A percentile compares a stretch with the other conserved stretches of the same genome.
phyloP scores from a whole-genome alignment of 163 green algal species.

The Coccomyxa subellipsoidea region DNA sequence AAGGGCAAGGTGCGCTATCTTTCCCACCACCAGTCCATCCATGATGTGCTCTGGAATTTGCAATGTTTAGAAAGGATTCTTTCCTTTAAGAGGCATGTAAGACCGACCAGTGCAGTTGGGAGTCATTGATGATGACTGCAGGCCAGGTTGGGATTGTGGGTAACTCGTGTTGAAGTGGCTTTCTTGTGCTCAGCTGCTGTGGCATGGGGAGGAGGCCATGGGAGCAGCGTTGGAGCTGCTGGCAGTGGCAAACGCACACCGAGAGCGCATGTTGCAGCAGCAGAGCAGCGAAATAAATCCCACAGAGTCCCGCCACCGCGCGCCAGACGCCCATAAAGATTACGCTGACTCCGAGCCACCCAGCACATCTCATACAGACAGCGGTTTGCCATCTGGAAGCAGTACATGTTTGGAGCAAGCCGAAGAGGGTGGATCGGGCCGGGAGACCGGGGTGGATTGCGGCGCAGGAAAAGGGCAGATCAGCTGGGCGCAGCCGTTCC shows the following conservation, averaged over 20 bases:
- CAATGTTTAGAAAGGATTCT: too few species aligned
- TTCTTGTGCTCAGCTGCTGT: conserved; percentile 34
- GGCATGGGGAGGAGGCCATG: conserved; percentile 43
- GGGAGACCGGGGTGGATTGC: too few species aligned
- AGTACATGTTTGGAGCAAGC: background rate
- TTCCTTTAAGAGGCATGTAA: too few species aligned
- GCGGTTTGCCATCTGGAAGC: background rate
- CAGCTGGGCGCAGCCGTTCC: conserved; percentile 31
- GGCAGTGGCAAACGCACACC: conserved; percentile 22
- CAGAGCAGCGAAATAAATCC: background rate
- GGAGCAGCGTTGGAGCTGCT: conserved; percentile 28
- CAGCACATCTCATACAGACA: background rate
- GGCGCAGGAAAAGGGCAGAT: conserved; percentile 7
- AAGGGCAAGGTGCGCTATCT: conserved; percentile 63
- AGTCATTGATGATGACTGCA: too few species aligned
- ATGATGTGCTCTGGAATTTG: background rate
- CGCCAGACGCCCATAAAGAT: background rate
- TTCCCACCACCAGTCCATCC: too few species aligned
- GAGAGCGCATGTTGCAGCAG: background rate
- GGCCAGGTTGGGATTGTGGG: too few species aligned
- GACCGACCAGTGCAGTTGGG: too few species aligned
- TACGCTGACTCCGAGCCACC: background rate
- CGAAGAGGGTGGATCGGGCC: background rate
- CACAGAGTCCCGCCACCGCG: background rate
- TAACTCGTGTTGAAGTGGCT: too few species aligned